phyloP scores from a whole-genome alignment of 2,329 filamentous ascomycete genomes.

The Xylariaceae sp. region DNA sequence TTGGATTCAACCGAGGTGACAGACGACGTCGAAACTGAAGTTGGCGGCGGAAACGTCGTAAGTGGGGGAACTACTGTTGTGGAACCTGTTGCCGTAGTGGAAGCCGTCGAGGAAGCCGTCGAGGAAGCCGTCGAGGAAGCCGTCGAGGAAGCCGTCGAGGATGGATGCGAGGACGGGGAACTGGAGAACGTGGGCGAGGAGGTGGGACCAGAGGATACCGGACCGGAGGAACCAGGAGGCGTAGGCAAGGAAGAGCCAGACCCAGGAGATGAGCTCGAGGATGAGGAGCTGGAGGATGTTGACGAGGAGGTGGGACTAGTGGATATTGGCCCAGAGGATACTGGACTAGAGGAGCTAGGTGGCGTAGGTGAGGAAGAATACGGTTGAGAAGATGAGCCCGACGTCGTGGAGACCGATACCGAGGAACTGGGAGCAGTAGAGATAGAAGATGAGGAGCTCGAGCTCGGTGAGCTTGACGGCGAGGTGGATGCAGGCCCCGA shows the following conservation, averaged over 20 bases:
- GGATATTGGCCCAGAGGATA: background rate
- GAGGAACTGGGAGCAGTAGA: background rate
- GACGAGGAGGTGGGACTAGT: background rate
- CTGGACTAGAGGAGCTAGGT: too few species aligned
- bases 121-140: too few species aligned
- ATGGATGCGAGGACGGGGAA: background rate
- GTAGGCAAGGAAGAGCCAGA: background rate
- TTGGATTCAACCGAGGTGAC: conserved; percentile 3
- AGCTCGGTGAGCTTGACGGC: background rate
- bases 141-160: background rate
- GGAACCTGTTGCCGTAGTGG: background rate
- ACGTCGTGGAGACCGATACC: background rate
- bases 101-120: background rate
- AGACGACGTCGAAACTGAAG: conserved; percentile 3
- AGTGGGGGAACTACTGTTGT: conserved; percentile 1
- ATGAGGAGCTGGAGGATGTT: background rate
- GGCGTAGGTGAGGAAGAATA: too few species aligned
- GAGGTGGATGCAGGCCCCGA: background rate
- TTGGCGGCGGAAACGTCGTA: conserved; percentile 5
- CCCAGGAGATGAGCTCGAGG: background rate
- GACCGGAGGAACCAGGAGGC: too few species aligned
- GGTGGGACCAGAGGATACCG: background rate
- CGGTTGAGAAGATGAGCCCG: too few species aligned
- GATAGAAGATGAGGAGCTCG: background rate
- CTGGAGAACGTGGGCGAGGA: background rate